These are phyloP conservation scores for Gossypium armourianum DNA, from an alignment of 441 rosid species.

Conservation along the genomic window DNA sequence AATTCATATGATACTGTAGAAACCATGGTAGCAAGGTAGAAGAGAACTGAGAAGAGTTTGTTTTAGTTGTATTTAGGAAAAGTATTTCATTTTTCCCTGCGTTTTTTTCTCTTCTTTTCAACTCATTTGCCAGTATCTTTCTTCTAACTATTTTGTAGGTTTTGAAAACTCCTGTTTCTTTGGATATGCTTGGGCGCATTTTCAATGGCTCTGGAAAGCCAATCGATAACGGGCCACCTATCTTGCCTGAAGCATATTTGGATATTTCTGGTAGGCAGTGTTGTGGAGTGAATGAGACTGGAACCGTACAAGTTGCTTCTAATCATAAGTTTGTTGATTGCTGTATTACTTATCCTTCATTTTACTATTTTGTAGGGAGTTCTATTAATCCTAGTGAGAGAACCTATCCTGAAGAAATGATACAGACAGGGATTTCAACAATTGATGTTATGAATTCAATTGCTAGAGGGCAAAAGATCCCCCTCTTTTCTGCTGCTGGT, in stretches of 20 bases:
- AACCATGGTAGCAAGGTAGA: neutral
- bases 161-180: constrained; percentile 81
- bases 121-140: neutral
- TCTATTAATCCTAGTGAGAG: constrained; percentile 98
- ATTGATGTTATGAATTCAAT: constrained; percentile 99
- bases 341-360: neutral
- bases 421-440: constrained; percentile 94
- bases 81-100: neutral
- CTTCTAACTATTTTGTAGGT: constrained; percentile 40
- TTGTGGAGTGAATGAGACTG: constrained; percentile 1
- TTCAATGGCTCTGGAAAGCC: constrained; percentile 98
- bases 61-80: neutral
- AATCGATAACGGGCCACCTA: constrained; percentile 95
- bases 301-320: constrained; percentile 2
- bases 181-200: constrained; percentile 98
- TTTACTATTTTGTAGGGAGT: constrained; percentile 43
- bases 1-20: neutral
- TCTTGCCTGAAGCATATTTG: constrained; percentile 89
- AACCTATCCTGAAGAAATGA: constrained; percentile 99
- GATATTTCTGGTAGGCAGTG: constrained; percentile 68
- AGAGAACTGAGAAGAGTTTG: neutral
- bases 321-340: neutral
- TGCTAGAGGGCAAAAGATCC: constrained; percentile 95
- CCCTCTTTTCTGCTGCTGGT: constrained; percentile 99
- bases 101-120: neutral